Percentiles rank a stretch among this genome's conserved stretches.
phyloP scores from a whole-genome alignment of 257 asterid species.

The Dorcoceras hygrometricum region DNA sequence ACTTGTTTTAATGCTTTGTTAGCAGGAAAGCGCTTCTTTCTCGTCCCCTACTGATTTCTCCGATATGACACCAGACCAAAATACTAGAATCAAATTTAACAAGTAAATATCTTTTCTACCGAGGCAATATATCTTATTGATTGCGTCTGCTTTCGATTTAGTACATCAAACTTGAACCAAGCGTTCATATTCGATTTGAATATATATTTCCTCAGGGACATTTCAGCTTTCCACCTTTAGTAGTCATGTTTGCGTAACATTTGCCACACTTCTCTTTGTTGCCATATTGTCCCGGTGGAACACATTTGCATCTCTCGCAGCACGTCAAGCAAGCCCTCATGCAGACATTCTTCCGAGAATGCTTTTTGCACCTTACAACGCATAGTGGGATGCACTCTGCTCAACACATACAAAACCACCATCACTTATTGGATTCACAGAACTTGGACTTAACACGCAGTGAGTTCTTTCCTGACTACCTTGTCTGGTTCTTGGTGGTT shows the following conservation, averaged over 20 bases:
- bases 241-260: constrained; percentile 65
- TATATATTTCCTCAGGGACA: constrained; percentile 47
- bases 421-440: not conserved
- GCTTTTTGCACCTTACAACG: constrained; percentile 51
- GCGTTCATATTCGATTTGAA: too few species aligned
- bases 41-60: too few species aligned
- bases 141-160: too few species aligned
- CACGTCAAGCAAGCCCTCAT: constrained; percentile 69
- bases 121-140: too few species aligned
- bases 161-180: too few species aligned
- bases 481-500: constrained; percentile 36
- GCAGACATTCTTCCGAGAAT: constrained; percentile 56
- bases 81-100: too few species aligned
- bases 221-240: constrained; percentile 56
- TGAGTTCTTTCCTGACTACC: too few species aligned
- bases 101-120: too few species aligned
- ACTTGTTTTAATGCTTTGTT: too few species aligned
- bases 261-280: constrained; percentile 65
- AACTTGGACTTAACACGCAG: too few species aligned
- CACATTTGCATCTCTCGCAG: constrained; percentile 79
- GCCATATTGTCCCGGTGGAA: constrained; percentile 82
- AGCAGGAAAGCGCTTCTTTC: too few species aligned
- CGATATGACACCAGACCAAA: too few species aligned
- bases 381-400: constrained; percentile 67
- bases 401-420: not conserved